Percentiles rank a stretch among this genome's conserved stretches.
Evolutionary conservation across 2,329 filamentous ascomycete species (phyloP).

Genomic region (Fusarium transvaalense): DNA sequence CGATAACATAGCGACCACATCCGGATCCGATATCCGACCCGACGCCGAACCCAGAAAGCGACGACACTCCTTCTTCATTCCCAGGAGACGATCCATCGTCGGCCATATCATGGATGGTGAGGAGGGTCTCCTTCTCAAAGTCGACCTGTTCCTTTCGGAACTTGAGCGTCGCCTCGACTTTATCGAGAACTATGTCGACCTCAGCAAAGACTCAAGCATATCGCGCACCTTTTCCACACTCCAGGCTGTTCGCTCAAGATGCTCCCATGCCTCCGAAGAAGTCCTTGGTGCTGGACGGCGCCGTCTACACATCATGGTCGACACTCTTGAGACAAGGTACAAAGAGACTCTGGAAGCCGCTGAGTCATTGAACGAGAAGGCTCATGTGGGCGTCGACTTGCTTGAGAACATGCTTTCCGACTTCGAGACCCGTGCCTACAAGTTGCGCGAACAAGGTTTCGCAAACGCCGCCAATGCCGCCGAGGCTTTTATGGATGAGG

Average conservation of each 20-base stretch:
- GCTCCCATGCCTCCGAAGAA: slow-evolving; percentile 89
- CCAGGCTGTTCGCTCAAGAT: slow-evolving; percentile 87
- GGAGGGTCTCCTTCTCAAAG: slow-evolving; percentile 71
- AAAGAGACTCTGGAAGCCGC: slow-evolving; percentile 86
- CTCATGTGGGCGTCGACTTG: slow-evolving; percentile 85
- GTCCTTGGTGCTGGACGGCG: slow-evolving; percentile 88
- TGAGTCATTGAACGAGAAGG: slow-evolving; percentile 91
- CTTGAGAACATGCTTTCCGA: slow-evolving; percentile 89
- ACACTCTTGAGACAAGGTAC: slow-evolving; percentile 89
- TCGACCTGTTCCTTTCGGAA: slow-evolving; percentile 86
- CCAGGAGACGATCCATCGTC: slow-evolving; percentile 69
- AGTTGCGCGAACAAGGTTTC: slow-evolving; percentile 81
- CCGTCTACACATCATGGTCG: slow-evolving; percentile 88
- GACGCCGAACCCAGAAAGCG: slow-evolving; percentile 53
- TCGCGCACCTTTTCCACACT: slow-evolving; percentile 87
- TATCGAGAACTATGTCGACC: slow-evolving; percentile 87
- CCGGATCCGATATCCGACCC: slow-evolving; percentile 56
- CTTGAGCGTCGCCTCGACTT: slow-evolving; percentile 88
- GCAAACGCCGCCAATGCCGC: slow-evolving; percentile 75
- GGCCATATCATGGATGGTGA: slow-evolving; percentile 72
- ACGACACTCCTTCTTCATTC: slow-evolving; percentile 69
- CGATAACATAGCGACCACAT: slow-evolving; percentile 55
- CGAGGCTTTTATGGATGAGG: slow-evolving; percentile 79
- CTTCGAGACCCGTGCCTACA: slow-evolving; percentile 84
- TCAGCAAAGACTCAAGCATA: slow-evolving; percentile 85